These are phyloP conservation scores for Zymoseptoria pseudotritici DNA, from an alignment of 2,329 filamentous ascomycete genomes.

Conservation along the genomic window DNA sequence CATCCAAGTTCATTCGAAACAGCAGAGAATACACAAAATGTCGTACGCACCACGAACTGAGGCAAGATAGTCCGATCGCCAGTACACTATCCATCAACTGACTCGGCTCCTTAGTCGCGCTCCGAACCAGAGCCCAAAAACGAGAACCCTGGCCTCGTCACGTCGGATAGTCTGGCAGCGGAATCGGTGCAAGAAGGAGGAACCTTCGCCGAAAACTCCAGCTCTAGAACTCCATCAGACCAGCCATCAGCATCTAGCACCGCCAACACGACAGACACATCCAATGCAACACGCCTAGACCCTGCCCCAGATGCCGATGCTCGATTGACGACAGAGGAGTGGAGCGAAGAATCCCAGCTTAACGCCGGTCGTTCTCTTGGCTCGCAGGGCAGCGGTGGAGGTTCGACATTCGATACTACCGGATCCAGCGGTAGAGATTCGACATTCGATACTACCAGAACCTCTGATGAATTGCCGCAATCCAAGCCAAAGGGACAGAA, in stretches of 20 bases:
- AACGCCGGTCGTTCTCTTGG: constrained; percentile 34
- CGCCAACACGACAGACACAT: constrained; percentile 50
- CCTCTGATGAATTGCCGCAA: constrained; percentile 9
- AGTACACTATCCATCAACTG: background rate
- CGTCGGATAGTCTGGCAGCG: constrained; percentile 65
- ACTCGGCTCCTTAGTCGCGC: background rate
- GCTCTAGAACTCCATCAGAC: constrained; percentile 42
- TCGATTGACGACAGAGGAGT: constrained; percentile 37
- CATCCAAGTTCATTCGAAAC: background rate
- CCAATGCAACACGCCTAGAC: constrained; percentile 44
- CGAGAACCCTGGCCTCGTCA: constrained; percentile 59
- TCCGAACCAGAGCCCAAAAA: constrained; percentile 45
- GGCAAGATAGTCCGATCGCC: background rate
- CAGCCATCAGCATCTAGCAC: constrained; percentile 49
- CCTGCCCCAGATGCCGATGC: constrained; percentile 41
- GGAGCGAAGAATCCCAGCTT: constrained; percentile 34
- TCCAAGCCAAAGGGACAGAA: constrained; percentile 29
- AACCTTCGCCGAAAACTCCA: constrained; percentile 53
- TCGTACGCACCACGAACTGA: background rate
- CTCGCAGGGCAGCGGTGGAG: constrained; percentile 29
- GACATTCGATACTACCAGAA: constrained; percentile 26
- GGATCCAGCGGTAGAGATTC: constrained; percentile 26
- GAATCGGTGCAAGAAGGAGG: constrained; percentile 59
- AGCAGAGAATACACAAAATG: background rate
- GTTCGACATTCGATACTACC: constrained; percentile 28